These are phyloP conservation scores for Penicillium salamii DNA, from an alignment of 495 filamentous ascomycete genomes.

Conservation along the genomic window DNA sequence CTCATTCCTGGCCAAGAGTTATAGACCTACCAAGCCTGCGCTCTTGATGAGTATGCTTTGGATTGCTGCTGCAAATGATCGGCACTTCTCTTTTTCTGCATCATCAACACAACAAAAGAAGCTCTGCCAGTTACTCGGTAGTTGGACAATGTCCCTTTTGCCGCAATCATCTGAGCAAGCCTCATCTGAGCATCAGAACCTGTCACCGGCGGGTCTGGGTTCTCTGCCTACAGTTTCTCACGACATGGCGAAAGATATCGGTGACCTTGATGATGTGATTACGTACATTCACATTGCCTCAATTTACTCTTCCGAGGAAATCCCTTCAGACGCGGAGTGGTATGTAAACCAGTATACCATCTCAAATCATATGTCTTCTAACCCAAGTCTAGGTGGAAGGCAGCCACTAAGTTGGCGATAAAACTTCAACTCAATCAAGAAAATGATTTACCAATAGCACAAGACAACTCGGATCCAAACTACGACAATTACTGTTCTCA, in stretches of 20 bases:
- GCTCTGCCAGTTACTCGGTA: background rate
- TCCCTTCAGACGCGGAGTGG: background rate
- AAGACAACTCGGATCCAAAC: too few species aligned
- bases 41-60: background rate
- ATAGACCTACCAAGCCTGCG: background rate
- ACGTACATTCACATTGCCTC: conserved; percentile 79
- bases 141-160: background rate
- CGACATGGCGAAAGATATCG: too few species aligned
- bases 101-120: background rate
- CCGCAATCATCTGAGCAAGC: too few species aligned
- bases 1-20: background rate
- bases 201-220: background rate
- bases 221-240: too few species aligned
- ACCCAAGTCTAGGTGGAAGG: conserved; percentile 69
- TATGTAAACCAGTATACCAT: background rate
- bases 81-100: background rate
- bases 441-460: conserved; percentile 27
- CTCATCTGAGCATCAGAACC: too few species aligned
- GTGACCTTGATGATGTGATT: conserved; percentile 67
- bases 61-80: background rate
- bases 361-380: background rate
- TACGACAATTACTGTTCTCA: conserved; percentile 33
- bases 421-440: conserved; percentile 89
- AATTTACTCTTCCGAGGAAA: background rate
- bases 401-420: conserved; percentile 85